A percentile compares a stretch with the other conserved stretches of the same genome.
Conservation (phyloP, 495 filamentous ascomycete species). For the Penicillium odoratum region DNA sequence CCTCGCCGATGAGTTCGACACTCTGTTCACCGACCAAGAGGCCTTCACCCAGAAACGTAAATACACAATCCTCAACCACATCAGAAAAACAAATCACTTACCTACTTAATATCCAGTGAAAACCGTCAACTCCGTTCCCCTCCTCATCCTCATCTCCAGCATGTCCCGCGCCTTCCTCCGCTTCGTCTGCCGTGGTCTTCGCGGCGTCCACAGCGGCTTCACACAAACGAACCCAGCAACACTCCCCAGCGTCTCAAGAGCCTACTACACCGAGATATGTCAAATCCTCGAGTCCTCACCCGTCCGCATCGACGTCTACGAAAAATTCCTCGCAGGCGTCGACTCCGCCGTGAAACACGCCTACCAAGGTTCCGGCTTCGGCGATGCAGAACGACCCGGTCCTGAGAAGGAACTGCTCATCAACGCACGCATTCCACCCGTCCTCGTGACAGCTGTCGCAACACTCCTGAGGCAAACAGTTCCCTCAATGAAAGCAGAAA, state of each 20-base stretch:
- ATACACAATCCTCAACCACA: conserved; percentile 1
- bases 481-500: conserved; percentile 38
- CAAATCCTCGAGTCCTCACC: conserved; percentile 43
- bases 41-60: conserved; percentile 46
- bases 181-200: conserved; percentile 65
- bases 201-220: conserved; percentile 40
- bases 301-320: conserved; percentile 47
- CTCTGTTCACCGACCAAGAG: conserved; percentile 39
- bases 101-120: conserved; percentile 33
- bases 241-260: conserved; percentile 36
- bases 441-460: conserved; percentile 42
- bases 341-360: conserved; percentile 48
- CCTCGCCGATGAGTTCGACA: conserved; percentile 55
- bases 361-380: conserved; percentile 48
- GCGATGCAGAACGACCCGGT: conserved; percentile 46
- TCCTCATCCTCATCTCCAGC: conserved; percentile 71
- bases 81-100: not conserved
- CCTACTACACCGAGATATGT: conserved; percentile 45
- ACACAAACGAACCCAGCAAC: conserved; percentile 26
- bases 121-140: conserved; percentile 54
- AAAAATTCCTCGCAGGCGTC: conserved; percentile 49
- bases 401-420: conserved; percentile 52
- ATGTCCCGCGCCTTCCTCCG: conserved; percentile 70
- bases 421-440: conserved; percentile 44
- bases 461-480: conserved; percentile 46